Evolutionary conservation across 208 protist species (phyloP).

Genomic region (Trypanosoma boissoni): DNA sequence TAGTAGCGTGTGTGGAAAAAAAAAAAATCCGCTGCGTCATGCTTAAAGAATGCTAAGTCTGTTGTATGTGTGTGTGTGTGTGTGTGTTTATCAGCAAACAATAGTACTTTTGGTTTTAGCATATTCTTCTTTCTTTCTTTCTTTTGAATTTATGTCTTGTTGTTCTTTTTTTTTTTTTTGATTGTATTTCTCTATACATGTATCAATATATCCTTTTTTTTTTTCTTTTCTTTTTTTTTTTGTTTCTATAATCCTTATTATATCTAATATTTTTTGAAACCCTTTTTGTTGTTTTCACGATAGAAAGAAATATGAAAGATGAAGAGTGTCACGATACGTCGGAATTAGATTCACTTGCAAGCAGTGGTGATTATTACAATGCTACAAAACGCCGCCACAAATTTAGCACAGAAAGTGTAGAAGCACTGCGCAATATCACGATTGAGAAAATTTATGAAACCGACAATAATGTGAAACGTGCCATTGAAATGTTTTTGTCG

Average conservation of each 20-base stretch:
- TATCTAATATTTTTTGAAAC: background rate
- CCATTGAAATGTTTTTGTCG: conserved; percentile 46
- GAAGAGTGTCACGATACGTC: too few species aligned
- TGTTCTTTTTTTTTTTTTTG: background rate
- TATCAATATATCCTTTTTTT: background rate
- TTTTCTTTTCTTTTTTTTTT: background rate
- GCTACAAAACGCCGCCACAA: conserved; percentile 3
- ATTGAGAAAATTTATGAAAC: conserved; percentile 34
- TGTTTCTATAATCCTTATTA: background rate
- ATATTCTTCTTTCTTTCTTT: too few species aligned
- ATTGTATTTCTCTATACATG: background rate
- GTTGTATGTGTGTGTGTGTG: too few species aligned
- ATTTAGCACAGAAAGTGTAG: conserved; percentile 23
- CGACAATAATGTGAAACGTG: conserved; percentile 30
- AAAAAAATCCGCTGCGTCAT: too few species aligned
- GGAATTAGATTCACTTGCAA: too few species aligned
- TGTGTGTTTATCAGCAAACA: too few species aligned
- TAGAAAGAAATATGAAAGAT: too few species aligned
- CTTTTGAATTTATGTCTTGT: too few species aligned
- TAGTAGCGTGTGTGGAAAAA: too few species aligned
- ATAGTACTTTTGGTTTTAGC: too few species aligned
- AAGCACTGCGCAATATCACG: conserved; percentile 25
- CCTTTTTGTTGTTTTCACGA: too few species aligned
- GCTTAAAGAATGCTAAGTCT: too few species aligned
- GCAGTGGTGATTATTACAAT: background rate